Evolutionary conservation across 1,139 yeast genomes (phyloP), one percentile per base, ranked within the genome.

Genomic region (Suhomyces maxii): DNA sequence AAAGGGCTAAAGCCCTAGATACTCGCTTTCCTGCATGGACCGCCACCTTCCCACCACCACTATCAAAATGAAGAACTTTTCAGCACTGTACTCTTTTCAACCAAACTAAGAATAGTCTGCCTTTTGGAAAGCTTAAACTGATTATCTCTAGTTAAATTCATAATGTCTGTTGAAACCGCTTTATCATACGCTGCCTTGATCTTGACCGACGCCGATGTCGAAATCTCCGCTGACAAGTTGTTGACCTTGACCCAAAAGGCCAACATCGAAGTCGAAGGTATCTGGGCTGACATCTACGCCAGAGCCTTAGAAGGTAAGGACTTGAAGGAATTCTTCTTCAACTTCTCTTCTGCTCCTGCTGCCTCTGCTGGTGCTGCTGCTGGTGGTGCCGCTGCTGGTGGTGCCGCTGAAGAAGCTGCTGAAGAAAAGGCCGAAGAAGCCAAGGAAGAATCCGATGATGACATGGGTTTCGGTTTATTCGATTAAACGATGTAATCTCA

Each of bases 221-320:
- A 89, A 77, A 83, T 91, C 84, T 76, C 97, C 67, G 73, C 97
- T 67, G 97, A 90, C 76, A 90, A 90, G 85, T 82, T 93, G 71
- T 72, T 80, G 70, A 77, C 96, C 64, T 54, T 56, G 55, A 76
- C 89, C 74, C 77, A 90, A 76, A 77, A 84, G 74, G 91, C 96
- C 64, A 54, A 54, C 53, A 49, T 56, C 37, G 59, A 56, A 48
- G 86, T 89, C 68, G 97, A 90, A 55, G 58, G 76, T 77, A 82
- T 89, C 80, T 91, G 98, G 97, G 89, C 96, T 69, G 90, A 89
- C 68, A 83, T 88, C 68, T 93, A 80, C 81, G 95, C 98, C 68
- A 87, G 89, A 82, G 98, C 98, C 71, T 84, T 93, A 69, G 96
- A 86, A 77, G 97, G 97, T 74, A 88, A 89, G 82, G 84, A 91